These are phyloP conservation scores for Corymbia maculata DNA, from an alignment of 345 rosid species.

Conservation along the genomic window DNA sequence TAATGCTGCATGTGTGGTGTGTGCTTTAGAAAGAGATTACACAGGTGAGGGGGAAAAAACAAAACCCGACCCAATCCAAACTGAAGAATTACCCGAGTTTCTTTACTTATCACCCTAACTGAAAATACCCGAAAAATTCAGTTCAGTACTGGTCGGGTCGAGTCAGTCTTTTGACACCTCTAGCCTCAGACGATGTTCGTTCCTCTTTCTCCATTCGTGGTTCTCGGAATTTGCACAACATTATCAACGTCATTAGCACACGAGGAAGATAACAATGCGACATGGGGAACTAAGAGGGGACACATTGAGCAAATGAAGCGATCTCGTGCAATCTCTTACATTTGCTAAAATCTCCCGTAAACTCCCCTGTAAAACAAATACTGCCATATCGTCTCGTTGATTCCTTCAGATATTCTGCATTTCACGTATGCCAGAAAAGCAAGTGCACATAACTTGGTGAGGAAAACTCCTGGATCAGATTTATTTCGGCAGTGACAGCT, in stretches of 20 bases:
- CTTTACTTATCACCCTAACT: no score
- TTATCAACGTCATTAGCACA: background rate
- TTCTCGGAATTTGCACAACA: background rate
- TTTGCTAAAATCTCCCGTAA: accelerated
- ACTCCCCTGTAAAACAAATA: accelerated
- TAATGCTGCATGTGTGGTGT: background rate
- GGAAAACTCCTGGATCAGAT: background rate
- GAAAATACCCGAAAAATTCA: no score
- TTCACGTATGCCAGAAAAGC: background rate
- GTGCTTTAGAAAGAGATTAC: background rate
- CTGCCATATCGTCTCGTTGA: accelerated
- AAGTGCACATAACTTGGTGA: background rate
- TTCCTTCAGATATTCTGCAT: background rate
- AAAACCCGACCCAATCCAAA: no score
- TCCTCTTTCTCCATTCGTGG: background rate
- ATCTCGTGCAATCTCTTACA: background rate
- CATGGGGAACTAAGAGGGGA: background rate
- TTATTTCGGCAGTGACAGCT: background rate
- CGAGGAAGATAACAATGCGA: background rate
- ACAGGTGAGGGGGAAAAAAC: background rate
- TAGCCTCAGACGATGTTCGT: background rate
- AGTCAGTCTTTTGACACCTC: no score
- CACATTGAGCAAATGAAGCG: background rate
- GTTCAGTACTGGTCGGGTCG: no score
- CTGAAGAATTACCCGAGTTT: background rate